phyloP scores from a whole-genome alignment of 768 basidiomycete species.

The Boletus fagicola region DNA sequence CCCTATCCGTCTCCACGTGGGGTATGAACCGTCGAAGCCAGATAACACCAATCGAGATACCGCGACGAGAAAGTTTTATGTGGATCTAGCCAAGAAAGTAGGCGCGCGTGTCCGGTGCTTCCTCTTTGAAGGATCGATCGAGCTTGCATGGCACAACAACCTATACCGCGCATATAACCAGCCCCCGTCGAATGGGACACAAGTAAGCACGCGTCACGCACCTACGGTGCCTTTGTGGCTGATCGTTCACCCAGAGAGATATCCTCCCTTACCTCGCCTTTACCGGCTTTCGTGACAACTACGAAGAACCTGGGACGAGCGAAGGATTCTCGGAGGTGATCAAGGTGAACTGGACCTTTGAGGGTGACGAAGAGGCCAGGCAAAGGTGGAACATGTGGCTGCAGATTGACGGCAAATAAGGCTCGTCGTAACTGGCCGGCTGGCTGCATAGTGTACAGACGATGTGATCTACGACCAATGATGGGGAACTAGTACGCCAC shows the following conservation, averaged over 20 bases:
- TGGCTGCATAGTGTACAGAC: neutral
- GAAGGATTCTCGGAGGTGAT: slow-evolving; percentile 83
- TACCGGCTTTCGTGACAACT: slow-evolving; percentile 52
- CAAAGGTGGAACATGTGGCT: slow-evolving; percentile 83
- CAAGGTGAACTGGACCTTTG: slow-evolving; percentile 76
- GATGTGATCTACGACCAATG: slow-evolving; percentile 6
- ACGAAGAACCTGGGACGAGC: slow-evolving; percentile 58
- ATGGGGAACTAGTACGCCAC: neutral
- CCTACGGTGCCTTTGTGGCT: neutral
- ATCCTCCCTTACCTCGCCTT: slow-evolving; percentile 62
- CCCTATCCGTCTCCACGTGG: neutral
- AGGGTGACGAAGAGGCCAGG: slow-evolving; percentile 70
- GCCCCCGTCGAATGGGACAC: slow-evolving; percentile 37
- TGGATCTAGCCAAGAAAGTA: slow-evolving; percentile 60
- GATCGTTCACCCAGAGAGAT: slow-evolving; percentile 36
- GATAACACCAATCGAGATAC: slow-evolving; percentile 91
- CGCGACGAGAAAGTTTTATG: slow-evolving; percentile 66
- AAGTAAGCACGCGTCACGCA: slow-evolving; percentile 5
- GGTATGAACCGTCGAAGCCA: slow-evolving; percentile 26
- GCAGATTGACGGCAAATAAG: slow-evolving; percentile 69
- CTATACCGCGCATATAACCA: slow-evolving; percentile 75
- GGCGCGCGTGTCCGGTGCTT: slow-evolving; percentile 65
- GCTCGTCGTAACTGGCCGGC: neutral
- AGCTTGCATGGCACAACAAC: slow-evolving; percentile 92
- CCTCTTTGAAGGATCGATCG: slow-evolving; percentile 68